These are phyloP conservation scores for Penicillium parvum DNA, from an alignment of 495 filamentous ascomycete genomes.

Conservation along the genomic window DNA sequence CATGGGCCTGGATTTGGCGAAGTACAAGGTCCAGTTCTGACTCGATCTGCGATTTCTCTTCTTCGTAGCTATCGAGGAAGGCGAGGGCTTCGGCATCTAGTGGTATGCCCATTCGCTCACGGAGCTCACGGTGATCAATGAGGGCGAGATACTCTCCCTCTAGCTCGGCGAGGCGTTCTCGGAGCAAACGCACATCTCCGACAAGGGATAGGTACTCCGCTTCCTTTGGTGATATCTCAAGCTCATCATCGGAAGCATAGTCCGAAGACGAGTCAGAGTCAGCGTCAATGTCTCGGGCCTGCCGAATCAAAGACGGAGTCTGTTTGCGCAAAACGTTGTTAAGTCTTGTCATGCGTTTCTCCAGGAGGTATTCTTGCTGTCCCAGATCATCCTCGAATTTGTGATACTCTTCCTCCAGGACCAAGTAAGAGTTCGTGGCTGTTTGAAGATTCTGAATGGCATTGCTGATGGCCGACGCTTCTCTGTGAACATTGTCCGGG, in stretches of 20 bases:
- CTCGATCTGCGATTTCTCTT: constrained; percentile 10
- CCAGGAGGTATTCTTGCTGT: constrained; percentile 21
- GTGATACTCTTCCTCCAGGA: constrained; percentile 24
- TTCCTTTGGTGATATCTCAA: constrained; percentile 3
- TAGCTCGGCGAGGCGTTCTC: constrained; percentile 25
- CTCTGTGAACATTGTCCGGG: constrained; percentile 1
- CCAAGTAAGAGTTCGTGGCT: constrained; percentile 14
- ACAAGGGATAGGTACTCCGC: constrained; percentile 24
- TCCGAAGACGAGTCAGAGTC: not conserved
- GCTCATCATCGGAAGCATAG: not conserved
- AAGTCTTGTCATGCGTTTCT: constrained; percentile 16
- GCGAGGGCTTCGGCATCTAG: constrained; percentile 21
- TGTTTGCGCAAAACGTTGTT: constrained; percentile 2
- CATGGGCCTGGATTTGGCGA: constrained; percentile 1
- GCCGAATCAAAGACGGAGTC: not conserved
- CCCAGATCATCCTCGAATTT: constrained; percentile 25
- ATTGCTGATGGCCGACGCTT: not conserved
- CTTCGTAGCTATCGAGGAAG: constrained; percentile 23
- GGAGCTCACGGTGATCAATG: constrained; percentile 15
- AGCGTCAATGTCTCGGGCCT: not conserved
- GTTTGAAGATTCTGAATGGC: constrained; percentile 13
- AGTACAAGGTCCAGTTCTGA: constrained; percentile 19
- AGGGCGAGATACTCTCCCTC: constrained; percentile 18
- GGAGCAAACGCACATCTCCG: constrained; percentile 24
- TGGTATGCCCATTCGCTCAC: constrained; percentile 7